These are phyloP conservation scores for Lasiosphaeria hispida DNA, from an alignment of 495 filamentous ascomycete genomes.

Conservation along the genomic window DNA sequence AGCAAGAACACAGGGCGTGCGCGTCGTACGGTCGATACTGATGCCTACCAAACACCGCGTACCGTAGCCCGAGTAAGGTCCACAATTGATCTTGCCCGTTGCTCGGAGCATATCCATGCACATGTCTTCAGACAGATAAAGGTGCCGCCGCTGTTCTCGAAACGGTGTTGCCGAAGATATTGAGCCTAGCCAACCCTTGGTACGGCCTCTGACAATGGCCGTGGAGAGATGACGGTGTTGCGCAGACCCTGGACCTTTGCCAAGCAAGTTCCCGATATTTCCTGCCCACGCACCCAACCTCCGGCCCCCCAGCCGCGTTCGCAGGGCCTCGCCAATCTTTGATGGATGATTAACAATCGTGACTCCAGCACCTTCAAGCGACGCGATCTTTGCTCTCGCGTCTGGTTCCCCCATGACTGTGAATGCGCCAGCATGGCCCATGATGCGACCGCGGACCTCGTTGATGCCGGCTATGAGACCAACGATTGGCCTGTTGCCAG, in stretches of 20 bases:
- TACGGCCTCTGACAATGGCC: conserved; percentile 23
- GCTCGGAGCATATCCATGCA: conserved; percentile 58
- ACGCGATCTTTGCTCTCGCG: conserved; percentile 62
- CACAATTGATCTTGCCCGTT: conserved; percentile 47
- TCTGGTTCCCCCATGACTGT: conserved; percentile 63
- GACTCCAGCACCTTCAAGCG: conserved; percentile 67
- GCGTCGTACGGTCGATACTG: conserved; percentile 60
- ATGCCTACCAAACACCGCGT: conserved; percentile 52
- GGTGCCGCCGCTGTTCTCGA: conserved; percentile 52
- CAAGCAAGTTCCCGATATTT: background rate
- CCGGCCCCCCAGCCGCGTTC: conserved; percentile 42
- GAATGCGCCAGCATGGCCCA: conserved; percentile 90
- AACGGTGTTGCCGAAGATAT: background rate
- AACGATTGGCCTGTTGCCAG: conserved; percentile 64
- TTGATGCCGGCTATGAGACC: conserved; percentile 71
- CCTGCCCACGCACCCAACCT: no score
- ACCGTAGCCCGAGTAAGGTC: conserved; percentile 37
- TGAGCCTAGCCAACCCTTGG: background rate
- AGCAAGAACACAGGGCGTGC: conserved; percentile 66
- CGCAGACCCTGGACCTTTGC: background rate
- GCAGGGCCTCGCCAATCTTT: conserved; percentile 74
- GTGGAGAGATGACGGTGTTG: conserved; percentile 53
- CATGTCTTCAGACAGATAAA: conserved; percentile 59
- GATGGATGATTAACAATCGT: conserved; percentile 78
- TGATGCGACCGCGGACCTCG: conserved; percentile 65